phyloP scores from a whole-genome alignment of 345 rosid genomes.

The Garcia nutans region DNA sequence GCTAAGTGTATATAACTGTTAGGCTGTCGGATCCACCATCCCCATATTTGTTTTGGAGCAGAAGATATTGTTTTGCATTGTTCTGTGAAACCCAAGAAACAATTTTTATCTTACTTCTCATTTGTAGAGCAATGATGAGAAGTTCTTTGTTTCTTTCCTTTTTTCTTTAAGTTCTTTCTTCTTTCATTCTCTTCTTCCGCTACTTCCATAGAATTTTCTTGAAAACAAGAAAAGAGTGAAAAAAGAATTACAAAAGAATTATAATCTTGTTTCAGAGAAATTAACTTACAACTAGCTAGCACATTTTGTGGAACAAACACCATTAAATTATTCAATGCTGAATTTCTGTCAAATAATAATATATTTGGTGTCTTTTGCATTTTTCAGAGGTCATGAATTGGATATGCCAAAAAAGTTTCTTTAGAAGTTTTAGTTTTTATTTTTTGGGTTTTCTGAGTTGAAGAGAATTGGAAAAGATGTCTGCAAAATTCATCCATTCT shows the following conservation, averaged over 20 bases:
- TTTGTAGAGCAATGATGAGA: slow-evolving; percentile 24
- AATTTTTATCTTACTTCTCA: slow-evolving; percentile 18
- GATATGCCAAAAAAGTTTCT: background rate
- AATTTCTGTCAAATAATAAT: background rate
- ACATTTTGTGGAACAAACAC: background rate
- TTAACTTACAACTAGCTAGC: too few species aligned
- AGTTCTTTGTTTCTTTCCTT: slow-evolving; percentile 20
- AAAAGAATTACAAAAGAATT: background rate
- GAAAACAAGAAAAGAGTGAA: background rate
- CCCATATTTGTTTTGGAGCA: slow-evolving; percentile 14
- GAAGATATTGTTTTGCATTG: slow-evolving; percentile 33
- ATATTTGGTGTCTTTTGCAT: background rate
- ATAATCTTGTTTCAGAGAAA: background rate
- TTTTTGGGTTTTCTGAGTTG: slow-evolving; percentile 3
- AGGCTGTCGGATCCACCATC: slow-evolving; percentile 23
- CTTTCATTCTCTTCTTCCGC: slow-evolving; percentile 23
- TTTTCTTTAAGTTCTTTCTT: slow-evolving; percentile 21
- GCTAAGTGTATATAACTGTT: slow-evolving; percentile 11
- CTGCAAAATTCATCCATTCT: slow-evolving; percentile 57
- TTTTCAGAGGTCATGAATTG: background rate
- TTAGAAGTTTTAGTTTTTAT: background rate
- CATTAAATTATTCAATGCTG: background rate
- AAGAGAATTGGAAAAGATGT: slow-evolving; percentile 42
- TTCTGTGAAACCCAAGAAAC: slow-evolving; percentile 36
- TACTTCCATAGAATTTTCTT: slow-evolving; percentile 11